These are phyloP conservation scores for Asparagopsis taxiformis DNA, from an alignment of 31 red algal species.

Conservation along the genomic window DNA sequence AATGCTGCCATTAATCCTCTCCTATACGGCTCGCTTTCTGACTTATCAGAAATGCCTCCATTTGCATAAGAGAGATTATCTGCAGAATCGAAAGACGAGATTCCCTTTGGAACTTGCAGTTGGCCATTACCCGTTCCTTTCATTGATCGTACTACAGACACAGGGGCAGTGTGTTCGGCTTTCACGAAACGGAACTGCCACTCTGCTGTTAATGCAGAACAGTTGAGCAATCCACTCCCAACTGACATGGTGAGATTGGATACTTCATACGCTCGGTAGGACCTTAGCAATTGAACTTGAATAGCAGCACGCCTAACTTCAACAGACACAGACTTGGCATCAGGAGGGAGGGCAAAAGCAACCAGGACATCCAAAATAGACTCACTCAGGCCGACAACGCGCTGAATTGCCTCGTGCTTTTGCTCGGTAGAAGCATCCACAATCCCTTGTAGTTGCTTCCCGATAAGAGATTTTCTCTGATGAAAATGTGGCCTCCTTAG, in stretches of 20 bases:
- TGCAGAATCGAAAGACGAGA: conserved; percentile 82
- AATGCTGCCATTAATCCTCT: conserved; percentile 76
- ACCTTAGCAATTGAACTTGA: conserved; percentile 74
- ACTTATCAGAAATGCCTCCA: conserved; percentile 19
- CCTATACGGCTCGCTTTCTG: conserved; percentile 50
- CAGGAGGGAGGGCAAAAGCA: conserved; percentile 55
- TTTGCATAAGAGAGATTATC: conserved; percentile 72
- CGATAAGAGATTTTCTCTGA: conserved; percentile 50
- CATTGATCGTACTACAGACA: neutral
- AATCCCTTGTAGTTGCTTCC: conserved; percentile 40
- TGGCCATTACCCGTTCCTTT: conserved; percentile 1
- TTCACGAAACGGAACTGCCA: conserved; percentile 75
- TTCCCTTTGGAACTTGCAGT: conserved; percentile 22
- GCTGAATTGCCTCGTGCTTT: conserved; percentile 46
- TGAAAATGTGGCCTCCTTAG: conserved; percentile 73
- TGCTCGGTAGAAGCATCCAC: conserved; percentile 26
- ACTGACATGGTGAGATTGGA: conserved; percentile 55
- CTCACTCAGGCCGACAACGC: conserved; percentile 48
- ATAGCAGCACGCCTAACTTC: conserved; percentile 61
- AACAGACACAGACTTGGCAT: conserved; percentile 10
- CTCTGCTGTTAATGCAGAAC: conserved; percentile 21
- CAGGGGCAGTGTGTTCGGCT: conserved; percentile 21
- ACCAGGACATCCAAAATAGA: conserved; percentile 84
- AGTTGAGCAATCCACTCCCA: neutral
- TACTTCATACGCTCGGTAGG: conserved; percentile 93